Evolutionary conservation across 306 rosid species (phyloP).

Genomic region (Ochetophila trinervis): DNA sequence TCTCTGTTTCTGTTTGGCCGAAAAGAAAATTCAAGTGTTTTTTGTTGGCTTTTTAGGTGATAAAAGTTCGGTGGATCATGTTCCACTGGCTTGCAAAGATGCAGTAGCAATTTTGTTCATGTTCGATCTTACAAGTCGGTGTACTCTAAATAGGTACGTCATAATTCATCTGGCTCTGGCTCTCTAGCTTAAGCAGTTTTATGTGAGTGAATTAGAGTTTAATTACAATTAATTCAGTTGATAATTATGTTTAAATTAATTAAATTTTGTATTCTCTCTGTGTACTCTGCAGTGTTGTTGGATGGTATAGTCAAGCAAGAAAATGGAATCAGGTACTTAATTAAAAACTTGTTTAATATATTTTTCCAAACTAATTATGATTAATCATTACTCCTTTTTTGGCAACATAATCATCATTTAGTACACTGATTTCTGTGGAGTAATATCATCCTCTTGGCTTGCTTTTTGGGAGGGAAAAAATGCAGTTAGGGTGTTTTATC

Average conservation of each 20-base stretch:
- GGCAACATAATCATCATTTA: neutral
- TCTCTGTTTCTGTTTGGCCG: neutral
- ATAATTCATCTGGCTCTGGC: neutral
- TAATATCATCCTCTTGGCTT: too few relatives aligned
- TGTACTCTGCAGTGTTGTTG: constrained; percentile 61
- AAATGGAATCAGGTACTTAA: constrained; percentile 92
- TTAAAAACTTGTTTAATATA: neutral
- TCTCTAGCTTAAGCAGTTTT: neutral
- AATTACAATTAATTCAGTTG: neutral
- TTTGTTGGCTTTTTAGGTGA: constrained; percentile 47
- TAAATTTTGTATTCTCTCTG: neutral
- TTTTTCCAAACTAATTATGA: neutral
- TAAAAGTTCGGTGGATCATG: constrained; percentile 53
- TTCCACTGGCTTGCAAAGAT: constrained; percentile 94
- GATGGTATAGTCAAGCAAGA: constrained; percentile 84
- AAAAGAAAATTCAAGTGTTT: neutral
- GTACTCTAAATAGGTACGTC: constrained; percentile 65
- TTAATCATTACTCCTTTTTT: neutral
- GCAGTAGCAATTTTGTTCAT: constrained; percentile 89
- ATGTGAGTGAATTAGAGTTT: neutral
- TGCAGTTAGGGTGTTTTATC: too few relatives aligned
- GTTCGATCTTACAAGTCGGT: constrained; percentile 95
- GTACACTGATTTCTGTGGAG: too few relatives aligned
- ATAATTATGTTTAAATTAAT: neutral
- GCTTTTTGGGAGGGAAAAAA: constrained; percentile 3